Evolutionary conservation across 2,329 filamentous ascomycete species (phyloP), one percentile per base, ranked within the genome.

Genomic region (Neophaeococcomyces aloes): DNA sequence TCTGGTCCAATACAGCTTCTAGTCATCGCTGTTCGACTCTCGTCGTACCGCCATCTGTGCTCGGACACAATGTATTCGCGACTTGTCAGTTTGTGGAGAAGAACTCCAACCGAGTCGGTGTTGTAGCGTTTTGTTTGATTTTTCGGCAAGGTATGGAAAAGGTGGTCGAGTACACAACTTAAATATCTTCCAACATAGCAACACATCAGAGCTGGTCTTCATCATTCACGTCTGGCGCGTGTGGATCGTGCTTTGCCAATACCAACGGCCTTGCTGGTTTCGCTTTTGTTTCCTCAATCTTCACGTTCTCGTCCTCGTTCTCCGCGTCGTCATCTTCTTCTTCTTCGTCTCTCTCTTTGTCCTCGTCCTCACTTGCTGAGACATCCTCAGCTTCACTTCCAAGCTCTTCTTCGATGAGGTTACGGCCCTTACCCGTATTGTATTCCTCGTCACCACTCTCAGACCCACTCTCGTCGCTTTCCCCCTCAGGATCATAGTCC

Each of bases 401-500:
- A 34, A 67, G 57, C 47, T 68, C 65, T n/a, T 64, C 59, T 19
- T 58, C 56, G 13, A 68, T 55, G 29, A 67, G 52, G 48, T 67
- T 54, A 44, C 56, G 53, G 23, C 56, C 61, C 35, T 59, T 59
- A 11, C 53, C 58, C 1, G 56, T 55, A 18, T 59, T 56, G 2
- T 63, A 59, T 7, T 57, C 56, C 15, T 65, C 64, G n/a, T 65
- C 64, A 1, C 66, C 66, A 48, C 60, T 65, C 44, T 61, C 65
- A 5, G 57, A 57, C 10, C 65, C 68, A 53, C 67, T 70, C 7
- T 67, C 67, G 29, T 64, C 70, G 29, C 69, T 64, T 4, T 59
- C 65, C 49, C 64, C 70, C n/a, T 67, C 68, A 3, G 68, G 68
- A 48, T 72, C 66, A 48, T 70, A 72, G 47, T 71, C 69, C 45